Evolutionary conservation across 129 eudicot species (phyloP), one percentile per base, ranked within the genome.

Genomic region (Tagetes patula): DNA sequence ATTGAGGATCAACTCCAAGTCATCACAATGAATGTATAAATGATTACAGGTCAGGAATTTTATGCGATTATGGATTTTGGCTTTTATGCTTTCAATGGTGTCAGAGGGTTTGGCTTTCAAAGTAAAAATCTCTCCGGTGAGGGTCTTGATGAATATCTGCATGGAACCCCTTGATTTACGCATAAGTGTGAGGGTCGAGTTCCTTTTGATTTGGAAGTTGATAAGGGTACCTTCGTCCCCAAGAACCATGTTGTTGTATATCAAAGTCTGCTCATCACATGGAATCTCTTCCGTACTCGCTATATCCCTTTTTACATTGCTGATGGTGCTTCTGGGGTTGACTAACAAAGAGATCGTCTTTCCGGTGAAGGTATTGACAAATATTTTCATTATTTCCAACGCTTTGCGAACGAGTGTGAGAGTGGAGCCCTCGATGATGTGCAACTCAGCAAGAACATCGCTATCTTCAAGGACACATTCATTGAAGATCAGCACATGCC

Each of bases 131-230:
- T 43, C 34, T 41, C 71, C 37, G 1, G 52, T 43, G 6, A n/a
- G 36, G 13, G 52, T 14, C 52, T 65, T 34, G 8, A 60, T 60
- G 27, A 10, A 9, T 60, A 60, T 36, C 43, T 60, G 3, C 66
- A 33, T 11, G 20, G 5, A 58, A 4, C 10, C 36, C 1, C 40
- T 59, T 59, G 65, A 33, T 33, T 59, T 9, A 31, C 36, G 11
- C 40, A 10, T 32, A 33, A 10, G 65, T 3, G 13, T 69, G 38
- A 74, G 63, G 42, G 63, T 74, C 5, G 72, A 74, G 34, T 74
- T 58, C 49, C 41, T 63, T 2, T 62, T 46, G 65, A 63, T 4
- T 4, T 11, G 31, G 30, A 36, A 64, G 69, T 64, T 48, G 0
- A 6, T 0, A 37, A 64, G 69, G 45, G 69, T 64, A 37, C 30